A percentile compares a stretch with the other conserved stretches of the same genome.
phyloP scores from a whole-genome alignment of 2,329 filamentous ascomycete species.

The Hypomyces rosellus region DNA sequence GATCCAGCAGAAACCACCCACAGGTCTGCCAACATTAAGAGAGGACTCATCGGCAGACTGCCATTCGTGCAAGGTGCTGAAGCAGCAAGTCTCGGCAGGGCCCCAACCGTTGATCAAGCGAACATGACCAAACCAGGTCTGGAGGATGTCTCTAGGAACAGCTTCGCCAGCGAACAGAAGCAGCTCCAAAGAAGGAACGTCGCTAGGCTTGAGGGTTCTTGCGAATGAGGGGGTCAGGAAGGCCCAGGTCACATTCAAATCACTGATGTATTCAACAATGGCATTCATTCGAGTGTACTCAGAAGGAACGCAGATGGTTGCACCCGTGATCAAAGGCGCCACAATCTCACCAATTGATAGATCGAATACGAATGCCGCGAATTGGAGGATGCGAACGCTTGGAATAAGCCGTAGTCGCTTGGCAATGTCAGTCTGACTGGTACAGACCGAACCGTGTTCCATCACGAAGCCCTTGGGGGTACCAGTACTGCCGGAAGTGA shows the following conservation, averaged over 20 bases:
- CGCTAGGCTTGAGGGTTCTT: background rate
- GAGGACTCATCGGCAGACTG: background rate
- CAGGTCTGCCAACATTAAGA: background rate
- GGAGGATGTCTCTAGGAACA: conserved; percentile 1
- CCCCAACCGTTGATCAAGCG: conserved; percentile 5
- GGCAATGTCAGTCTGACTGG: background rate
- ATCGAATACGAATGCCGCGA: conserved; percentile 14
- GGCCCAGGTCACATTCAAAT: background rate
- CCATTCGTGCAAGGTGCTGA: background rate
- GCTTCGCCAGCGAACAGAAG: conserved; percentile 2
- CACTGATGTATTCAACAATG: background rate
- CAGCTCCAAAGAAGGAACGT: background rate
- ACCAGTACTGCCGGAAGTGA: conserved; percentile 10
- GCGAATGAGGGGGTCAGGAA: conserved; percentile 2
- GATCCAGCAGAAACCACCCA: conserved; percentile 7
- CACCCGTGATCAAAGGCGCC: conserved; percentile 1
- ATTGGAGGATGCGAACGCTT: conserved; percentile 8
- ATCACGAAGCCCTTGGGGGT: conserved; percentile 7
- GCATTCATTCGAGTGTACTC: conserved; percentile 5
- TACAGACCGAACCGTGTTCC: conserved; percentile 1
- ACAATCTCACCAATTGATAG: conserved; percentile 10
- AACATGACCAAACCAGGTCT: conserved; percentile 5
- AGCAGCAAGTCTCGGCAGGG: conserved; percentile 2
- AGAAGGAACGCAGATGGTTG: conserved; percentile 13
- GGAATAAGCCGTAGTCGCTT: background rate